These are phyloP conservation scores for Cercophora scortea DNA, from an alignment of 495 filamentous ascomycete genomes.

Conservation along the genomic window DNA sequence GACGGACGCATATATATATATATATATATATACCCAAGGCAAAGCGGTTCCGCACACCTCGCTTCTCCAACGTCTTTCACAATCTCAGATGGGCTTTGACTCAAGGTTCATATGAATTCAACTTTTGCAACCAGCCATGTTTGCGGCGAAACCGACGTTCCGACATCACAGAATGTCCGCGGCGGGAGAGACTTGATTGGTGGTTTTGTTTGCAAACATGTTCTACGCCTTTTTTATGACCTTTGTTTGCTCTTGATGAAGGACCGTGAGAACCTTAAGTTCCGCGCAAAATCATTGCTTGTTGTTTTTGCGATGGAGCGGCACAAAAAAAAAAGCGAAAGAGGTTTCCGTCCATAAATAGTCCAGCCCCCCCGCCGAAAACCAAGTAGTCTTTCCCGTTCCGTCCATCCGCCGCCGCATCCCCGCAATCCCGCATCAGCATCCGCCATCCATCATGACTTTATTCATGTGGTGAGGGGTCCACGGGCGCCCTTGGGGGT, in stretches of 20 bases:
- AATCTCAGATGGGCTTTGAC: too few relatives aligned
- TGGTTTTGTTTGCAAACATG: background rate
- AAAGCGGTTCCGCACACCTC: too few relatives aligned
- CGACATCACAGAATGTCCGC: too few relatives aligned
- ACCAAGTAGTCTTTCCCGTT: constrained; percentile 20
- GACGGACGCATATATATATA: background rate
- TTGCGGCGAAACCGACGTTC: too few relatives aligned
- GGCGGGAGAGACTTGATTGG: background rate
- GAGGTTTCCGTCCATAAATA: constrained; percentile 16
- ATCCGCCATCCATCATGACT: constrained; percentile 14
- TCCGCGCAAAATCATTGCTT: constrained; percentile 26
- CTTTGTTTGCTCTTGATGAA: constrained; percentile 18
- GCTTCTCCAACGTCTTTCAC: too few relatives aligned
- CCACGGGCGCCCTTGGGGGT: constrained; percentile 78
- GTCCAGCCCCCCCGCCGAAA: constrained; percentile 24
- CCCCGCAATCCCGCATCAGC: constrained; percentile 14
- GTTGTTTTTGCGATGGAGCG: constrained; percentile 13
- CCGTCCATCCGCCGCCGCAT: constrained; percentile 4
- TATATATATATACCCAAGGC: background rate
- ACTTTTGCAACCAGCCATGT: too few relatives aligned
- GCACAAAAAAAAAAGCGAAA: constrained; percentile 20
- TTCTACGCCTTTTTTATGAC: constrained; percentile 25
- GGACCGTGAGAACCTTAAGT: constrained; percentile 21
- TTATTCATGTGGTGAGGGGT: constrained; percentile 24
- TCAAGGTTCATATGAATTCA: too few relatives aligned